A percentile compares a stretch with the other conserved stretches of the same genome.
Evolutionary conservation across 345 rosid species (phyloP).

Genomic region (Hevea brasiliensis): DNA sequence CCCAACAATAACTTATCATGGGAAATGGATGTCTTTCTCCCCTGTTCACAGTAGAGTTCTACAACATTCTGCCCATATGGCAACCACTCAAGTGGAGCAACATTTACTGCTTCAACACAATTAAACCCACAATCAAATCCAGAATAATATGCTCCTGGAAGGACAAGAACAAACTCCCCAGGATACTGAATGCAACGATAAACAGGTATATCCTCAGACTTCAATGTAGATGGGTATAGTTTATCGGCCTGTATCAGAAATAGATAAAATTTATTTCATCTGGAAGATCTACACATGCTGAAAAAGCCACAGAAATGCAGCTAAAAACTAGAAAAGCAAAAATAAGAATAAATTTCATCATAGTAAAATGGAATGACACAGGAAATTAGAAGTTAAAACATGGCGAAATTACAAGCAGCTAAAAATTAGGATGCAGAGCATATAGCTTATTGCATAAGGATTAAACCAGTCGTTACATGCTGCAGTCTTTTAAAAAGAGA

Average conservation of each 20-base stretch:
- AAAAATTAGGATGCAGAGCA: neutral
- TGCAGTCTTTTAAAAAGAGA: neutral
- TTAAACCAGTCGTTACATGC: constrained; percentile 1
- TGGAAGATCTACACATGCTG: neutral
- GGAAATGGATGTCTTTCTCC: constrained; percentile 51
- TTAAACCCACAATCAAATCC: constrained; percentile 72
- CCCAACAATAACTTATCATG: constrained; percentile 61
- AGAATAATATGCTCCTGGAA: constrained; percentile 61
- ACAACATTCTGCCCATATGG: constrained; percentile 59
- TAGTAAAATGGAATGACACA: neutral
- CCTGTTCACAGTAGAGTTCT: constrained; percentile 47
- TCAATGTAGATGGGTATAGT: constrained; percentile 43
- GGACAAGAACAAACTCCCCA: constrained; percentile 67
- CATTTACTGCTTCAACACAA: constrained; percentile 57
- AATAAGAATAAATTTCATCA: neutral
- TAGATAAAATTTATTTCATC: neutral
- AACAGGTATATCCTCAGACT: constrained; percentile 59
- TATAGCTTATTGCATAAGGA: neutral
- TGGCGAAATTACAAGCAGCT: neutral
- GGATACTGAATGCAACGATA: constrained; percentile 59
- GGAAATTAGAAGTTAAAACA: neutral
- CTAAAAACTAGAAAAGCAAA: neutral
- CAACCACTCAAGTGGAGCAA: constrained; percentile 79
- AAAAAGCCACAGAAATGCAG: neutral
- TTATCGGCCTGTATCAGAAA: constrained; percentile 42